Base-by-base conservation (phyloP, 1,284 basidiomycete genomes). In the Ceratobasidium sp. region DNA sequence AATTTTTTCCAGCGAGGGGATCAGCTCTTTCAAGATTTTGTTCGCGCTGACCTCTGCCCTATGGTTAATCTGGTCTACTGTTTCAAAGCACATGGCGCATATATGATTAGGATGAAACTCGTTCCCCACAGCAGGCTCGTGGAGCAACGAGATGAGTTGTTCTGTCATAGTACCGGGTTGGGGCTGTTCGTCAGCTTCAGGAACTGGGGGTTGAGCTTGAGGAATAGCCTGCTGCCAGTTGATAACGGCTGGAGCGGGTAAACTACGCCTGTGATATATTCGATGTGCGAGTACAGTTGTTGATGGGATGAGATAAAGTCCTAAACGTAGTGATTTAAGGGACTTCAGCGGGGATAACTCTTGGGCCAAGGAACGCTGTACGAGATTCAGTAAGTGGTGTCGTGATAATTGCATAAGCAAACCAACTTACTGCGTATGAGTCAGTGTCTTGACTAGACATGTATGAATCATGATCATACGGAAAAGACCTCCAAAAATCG, bases 61-160 rank as follows among this genome's bases (percentile, higher is more conserved):
- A 20, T 46, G 38, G 73, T 20, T 46, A 20, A 42, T 38, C 73
- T 44, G 28, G 4, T 33, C 50, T 10, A 62, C 62, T 12, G 50
- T n/a, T 26, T 65, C 73, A 20, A 66, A 23, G 62, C 73, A 75
- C 50, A n/a, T 46, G 38, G 46, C 46, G 40, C 73, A 75, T 13
- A 50, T 40, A 68, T n/a, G 10, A 7, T 20, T 9, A 15, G 28
- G 33, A n/a, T 46, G 28, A 66, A 75, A 75, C 12, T 66, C 73
- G 38, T 15, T 44, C 7, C 46, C 61, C n/a, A 33, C 28, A 46
- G 65, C 73, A 40, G 20, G 62, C 33, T 61, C 46, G 48, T 75
- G 73, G n/a, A 75, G 62, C 9, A 75, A n/a, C 23, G 73, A 65
- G 10, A 75, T 50, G 17, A 75, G 73, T 26, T 75, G 73, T 13